Base-by-base conservation (phyloP, 345 rosid species). In the Eutrema japonicum region DNA sequence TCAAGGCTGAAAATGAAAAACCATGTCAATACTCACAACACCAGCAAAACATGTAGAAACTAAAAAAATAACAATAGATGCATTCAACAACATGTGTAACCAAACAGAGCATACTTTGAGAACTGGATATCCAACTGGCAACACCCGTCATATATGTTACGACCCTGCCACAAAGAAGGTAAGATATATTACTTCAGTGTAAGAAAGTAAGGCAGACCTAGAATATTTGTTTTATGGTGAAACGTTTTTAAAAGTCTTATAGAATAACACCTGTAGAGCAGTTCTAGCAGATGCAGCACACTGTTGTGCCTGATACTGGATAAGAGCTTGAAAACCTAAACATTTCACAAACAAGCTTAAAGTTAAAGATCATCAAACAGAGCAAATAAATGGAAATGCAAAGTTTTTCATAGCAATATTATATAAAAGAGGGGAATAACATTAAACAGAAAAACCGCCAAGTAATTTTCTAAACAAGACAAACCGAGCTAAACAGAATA, bases 111-210 rank as follows among this genome's bases (percentile, higher is more conserved):
- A n/a, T 87, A 95, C 99, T 90, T 95, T 43, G 97, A 95, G 78
- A 81, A 95, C 71, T 95, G 99, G 82, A 95, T 92, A 81, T 95
- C 99, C 84, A 95, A 82, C 81, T 95, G 96, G 72, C 97, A 95
- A 84, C 99, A 88, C 27, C 99, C 96, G 70, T 95, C 99, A 72
- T 95, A 95, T 56, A 95, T 95, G 81, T 95, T 95, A 42, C 97
- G 96, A 38, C 96, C 99, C 99, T 91, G 73, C 46, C 73, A 78
- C 49, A 49, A 43, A 42, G 38, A 70, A 32, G 62, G 37, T n/a
- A 0, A 30, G 36, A 56, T 8, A 18, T 2, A 30, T 45, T 16
- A 53, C 1, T 55, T 71, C 12, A 10, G 49, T 63, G 3, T 35
- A 40, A 2, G 41, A 48, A 5, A 6, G n/a, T 26, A 68, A 55